A percentile compares a stretch with the other conserved stretches of the same genome.
phyloP scores from a whole-genome alignment of 768 basidiomycete species.

The Mycena maculata region DNA sequence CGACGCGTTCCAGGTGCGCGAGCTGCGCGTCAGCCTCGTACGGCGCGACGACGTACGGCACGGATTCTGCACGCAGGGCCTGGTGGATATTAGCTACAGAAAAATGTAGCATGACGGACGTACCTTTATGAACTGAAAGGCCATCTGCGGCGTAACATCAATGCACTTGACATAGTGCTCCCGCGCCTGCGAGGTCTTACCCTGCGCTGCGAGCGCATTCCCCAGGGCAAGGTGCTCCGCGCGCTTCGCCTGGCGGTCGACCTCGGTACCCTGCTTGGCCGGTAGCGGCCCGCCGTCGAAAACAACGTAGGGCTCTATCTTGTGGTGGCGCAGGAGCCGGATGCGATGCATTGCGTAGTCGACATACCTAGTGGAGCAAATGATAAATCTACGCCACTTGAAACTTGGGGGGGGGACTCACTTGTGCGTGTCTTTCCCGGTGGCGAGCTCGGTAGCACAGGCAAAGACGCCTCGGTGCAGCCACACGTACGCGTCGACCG shows the following conservation, averaged over 20 bases:
- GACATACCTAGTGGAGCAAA: constrained; percentile 75
- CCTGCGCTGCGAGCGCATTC: constrained; percentile 78
- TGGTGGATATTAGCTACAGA: constrained; percentile 47
- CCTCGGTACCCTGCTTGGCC: constrained; percentile 92
- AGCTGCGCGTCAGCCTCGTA: constrained; percentile 99
- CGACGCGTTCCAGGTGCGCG: constrained; percentile 86
- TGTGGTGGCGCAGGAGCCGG: constrained; percentile 84
- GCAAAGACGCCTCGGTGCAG: constrained; percentile 89
- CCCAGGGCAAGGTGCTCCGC: constrained; percentile 83
- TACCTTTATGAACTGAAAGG: constrained; percentile 96
- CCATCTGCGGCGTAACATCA: constrained; percentile 98
- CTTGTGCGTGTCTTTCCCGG: constrained; percentile 86
- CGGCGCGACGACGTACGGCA: constrained; percentile 92
- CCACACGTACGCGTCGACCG: constrained; percentile 97
- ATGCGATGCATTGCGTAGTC: constrained; percentile 96
- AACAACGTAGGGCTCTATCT: constrained; percentile 90
- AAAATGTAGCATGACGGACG: not conserved
- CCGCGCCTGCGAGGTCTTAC: constrained; percentile 82
- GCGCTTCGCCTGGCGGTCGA: constrained; percentile 78
- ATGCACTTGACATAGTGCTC: constrained; percentile 91
- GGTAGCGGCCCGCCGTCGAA: constrained; percentile 97
- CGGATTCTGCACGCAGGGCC: constrained; percentile 86
- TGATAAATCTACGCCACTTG: not conserved
- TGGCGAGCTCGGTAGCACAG: constrained; percentile 92
- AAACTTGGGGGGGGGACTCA: constrained; percentile 51